Conservation (phyloP, 345 rosid species). For the Cardiospermum halicacabum region DNA sequence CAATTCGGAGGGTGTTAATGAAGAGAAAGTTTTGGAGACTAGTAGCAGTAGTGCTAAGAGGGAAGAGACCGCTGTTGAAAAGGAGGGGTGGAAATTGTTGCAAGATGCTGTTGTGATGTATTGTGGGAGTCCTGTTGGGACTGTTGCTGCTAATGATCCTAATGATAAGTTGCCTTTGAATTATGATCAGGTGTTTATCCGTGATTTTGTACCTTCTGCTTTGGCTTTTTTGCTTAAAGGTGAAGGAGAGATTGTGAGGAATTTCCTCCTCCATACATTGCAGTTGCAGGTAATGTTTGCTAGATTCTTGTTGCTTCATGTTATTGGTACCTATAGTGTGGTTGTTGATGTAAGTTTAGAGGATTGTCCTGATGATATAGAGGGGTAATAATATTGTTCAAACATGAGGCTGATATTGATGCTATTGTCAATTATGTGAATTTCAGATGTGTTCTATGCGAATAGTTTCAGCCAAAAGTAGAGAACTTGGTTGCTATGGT, state of each 20-base stretch:
- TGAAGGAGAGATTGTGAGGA: constrained; percentile 87
- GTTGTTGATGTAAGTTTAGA: not conserved
- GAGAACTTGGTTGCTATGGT: not conserved
- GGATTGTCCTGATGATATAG: not conserved
- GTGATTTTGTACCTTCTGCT: constrained; percentile 93
- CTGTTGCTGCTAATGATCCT: constrained; percentile 93
- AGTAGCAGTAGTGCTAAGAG: constrained; percentile 20
- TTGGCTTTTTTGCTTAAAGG: constrained; percentile 93
- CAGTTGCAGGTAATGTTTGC: constrained; percentile 68
- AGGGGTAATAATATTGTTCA: not conserved
- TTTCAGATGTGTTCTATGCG: not conserved
- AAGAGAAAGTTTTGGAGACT: constrained; percentile 19
- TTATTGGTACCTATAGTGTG: not conserved
- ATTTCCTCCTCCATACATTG: constrained; percentile 87
- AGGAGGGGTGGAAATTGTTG: constrained; percentile 83
- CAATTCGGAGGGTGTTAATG: constrained; percentile 26
- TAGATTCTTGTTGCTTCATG: not conserved
- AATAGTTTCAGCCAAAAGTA: not conserved
- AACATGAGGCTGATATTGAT: not conserved
- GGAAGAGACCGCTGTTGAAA: constrained; percentile 59
- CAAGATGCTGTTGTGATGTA: constrained; percentile 67
- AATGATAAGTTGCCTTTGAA: constrained; percentile 79
- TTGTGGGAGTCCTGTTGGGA: constrained; percentile 85
- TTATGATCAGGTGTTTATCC: constrained; percentile 95
- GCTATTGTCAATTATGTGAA: not conserved